Percentiles rank a stretch among this genome's conserved stretches.
These are phyloP conservation scores for Daldinia childiae DNA, from an alignment of 495 filamentous ascomycete species.

Conservation along the genomic window DNA sequence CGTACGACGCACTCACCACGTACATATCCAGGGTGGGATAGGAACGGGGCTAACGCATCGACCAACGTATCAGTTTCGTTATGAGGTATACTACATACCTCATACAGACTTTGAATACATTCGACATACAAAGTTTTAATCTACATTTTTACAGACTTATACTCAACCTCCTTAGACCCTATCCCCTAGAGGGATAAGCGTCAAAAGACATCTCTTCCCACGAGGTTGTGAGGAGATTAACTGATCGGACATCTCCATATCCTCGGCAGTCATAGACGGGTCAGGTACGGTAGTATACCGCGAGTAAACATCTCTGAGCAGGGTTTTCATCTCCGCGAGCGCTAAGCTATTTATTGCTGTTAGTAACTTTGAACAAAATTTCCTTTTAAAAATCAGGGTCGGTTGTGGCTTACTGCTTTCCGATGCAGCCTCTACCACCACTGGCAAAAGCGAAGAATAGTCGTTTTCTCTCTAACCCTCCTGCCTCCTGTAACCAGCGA, in stretches of 20 bases:
- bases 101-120: background rate
- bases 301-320: slow-evolving; percentile 67
- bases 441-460: slow-evolving; percentile 63
- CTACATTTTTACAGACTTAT: background rate
- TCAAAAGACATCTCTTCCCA: slow-evolving; percentile 63
- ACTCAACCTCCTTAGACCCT: background rate
- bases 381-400: no score
- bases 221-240: slow-evolving; percentile 67
- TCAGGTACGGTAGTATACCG: slow-evolving; percentile 63
- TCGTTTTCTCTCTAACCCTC: slow-evolving; percentile 57
- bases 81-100: background rate
- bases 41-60: background rate
- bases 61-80: background rate
- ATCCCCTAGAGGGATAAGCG: slow-evolving; percentile 42
- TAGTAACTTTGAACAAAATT: slow-evolving; percentile 3
- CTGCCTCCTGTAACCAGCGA: slow-evolving; percentile 67
- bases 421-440: slow-evolving; percentile 65
- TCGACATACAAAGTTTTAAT: background rate
- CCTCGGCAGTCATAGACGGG: slow-evolving; percentile 58
- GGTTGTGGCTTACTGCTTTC: slow-evolving; percentile 60
- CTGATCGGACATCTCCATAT: slow-evolving; percentile 68
- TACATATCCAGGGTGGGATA: background rate
- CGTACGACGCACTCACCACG: background rate
- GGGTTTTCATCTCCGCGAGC: slow-evolving; percentile 71
- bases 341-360: slow-evolving; percentile 61